These are phyloP conservation scores for Pezicula neosporulosa DNA, from an alignment of 2,329 filamentous ascomycete species.

Conservation along the genomic window DNA sequence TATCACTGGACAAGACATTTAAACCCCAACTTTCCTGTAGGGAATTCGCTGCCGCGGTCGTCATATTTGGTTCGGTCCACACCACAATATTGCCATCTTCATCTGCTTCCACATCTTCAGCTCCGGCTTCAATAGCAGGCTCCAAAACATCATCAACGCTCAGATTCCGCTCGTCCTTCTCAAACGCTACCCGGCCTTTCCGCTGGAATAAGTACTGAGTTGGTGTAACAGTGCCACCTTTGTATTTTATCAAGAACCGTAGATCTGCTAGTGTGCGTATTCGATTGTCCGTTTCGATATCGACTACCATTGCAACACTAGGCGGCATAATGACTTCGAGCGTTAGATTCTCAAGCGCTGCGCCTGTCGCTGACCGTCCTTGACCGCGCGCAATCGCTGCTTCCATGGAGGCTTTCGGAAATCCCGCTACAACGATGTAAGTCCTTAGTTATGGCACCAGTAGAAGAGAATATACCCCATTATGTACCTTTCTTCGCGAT, in stretches of 20 bases:
- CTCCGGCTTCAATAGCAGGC: slow-evolving; percentile 79
- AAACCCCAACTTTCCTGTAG: slow-evolving; percentile 62
- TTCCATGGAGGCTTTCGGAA: slow-evolving; percentile 84
- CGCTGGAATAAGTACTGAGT: slow-evolving; percentile 84
- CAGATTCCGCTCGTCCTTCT: slow-evolving; percentile 45
- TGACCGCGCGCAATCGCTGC: slow-evolving; percentile 84
- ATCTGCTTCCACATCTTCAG: slow-evolving; percentile 67
- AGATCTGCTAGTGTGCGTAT: slow-evolving; percentile 71
- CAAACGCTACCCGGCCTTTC: slow-evolving; percentile 71
- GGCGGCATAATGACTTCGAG: slow-evolving; percentile 80
- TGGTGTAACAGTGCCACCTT: slow-evolving; percentile 66
- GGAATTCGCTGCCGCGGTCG: slow-evolving; percentile 59
- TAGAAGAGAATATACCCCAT: slow-evolving; percentile 21
- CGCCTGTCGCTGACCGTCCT: slow-evolving; percentile 72
- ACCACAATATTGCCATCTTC: slow-evolving; percentile 68
- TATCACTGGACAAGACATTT: slow-evolving; percentile 70
- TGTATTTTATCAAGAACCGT: slow-evolving; percentile 65
- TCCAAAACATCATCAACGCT: slow-evolving; percentile 71
- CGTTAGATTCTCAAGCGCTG: slow-evolving; percentile 70
- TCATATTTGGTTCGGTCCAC: slow-evolving; percentile 64
- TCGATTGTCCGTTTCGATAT: slow-evolving; percentile 82
- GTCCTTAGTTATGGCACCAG: slow-evolving; percentile 7
- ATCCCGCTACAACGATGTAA: slow-evolving; percentile 49
- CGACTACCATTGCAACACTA: slow-evolving; percentile 74
- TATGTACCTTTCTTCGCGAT: slow-evolving; percentile 71